A percentile compares a stretch with the other conserved stretches of the same genome.
Evolutionary conservation across 2,329 filamentous ascomycete species (phyloP).

Genomic region (Alternaria sp.): DNA sequence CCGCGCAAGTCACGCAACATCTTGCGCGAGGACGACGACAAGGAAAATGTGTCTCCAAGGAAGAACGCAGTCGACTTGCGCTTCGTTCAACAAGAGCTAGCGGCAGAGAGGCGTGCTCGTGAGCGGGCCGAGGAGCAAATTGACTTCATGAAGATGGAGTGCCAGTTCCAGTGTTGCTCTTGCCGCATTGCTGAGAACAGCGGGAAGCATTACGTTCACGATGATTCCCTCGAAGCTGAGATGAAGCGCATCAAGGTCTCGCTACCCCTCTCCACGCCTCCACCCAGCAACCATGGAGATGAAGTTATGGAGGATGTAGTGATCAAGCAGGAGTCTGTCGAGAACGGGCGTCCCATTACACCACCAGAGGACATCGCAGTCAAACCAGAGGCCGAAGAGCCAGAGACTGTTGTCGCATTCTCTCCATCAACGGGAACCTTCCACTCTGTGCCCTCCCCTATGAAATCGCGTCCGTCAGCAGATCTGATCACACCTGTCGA

Average conservation of each 20-base stretch:
- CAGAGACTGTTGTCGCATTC: conserved; percentile 43
- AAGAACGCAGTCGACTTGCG: conserved; percentile 57
- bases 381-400: conserved; percentile 11
- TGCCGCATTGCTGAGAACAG: conserved; percentile 59
- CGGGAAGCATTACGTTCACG: conserved; percentile 52
- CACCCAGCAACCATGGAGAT: conserved; percentile 68
- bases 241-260: conserved; percentile 54
- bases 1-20: conserved; percentile 57
- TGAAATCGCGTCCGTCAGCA: conserved; percentile 30
- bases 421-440: conserved; percentile 53
- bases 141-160: conserved; percentile 79
- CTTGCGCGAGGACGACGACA: conserved; percentile 54
- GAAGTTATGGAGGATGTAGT: conserved; percentile 47
- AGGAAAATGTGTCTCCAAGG: conserved; percentile 57
- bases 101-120: conserved; percentile 65
- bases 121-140: conserved; percentile 75
- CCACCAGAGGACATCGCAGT: conserved; percentile 28
- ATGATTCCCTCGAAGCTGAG: conserved; percentile 46
- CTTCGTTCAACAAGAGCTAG: conserved; percentile 61
- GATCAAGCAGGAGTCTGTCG: conserved; percentile 33
- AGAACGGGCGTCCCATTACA: conserved; percentile 33
- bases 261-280: conserved; percentile 66
- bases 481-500: conserved; percentile 23
- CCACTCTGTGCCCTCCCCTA: conserved; percentile 44
- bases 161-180: conserved; percentile 71